These are phyloP conservation scores for Houttuynia cordata DNA, from an alignment of 164 flowering plant species.

Conservation along the genomic window DNA sequence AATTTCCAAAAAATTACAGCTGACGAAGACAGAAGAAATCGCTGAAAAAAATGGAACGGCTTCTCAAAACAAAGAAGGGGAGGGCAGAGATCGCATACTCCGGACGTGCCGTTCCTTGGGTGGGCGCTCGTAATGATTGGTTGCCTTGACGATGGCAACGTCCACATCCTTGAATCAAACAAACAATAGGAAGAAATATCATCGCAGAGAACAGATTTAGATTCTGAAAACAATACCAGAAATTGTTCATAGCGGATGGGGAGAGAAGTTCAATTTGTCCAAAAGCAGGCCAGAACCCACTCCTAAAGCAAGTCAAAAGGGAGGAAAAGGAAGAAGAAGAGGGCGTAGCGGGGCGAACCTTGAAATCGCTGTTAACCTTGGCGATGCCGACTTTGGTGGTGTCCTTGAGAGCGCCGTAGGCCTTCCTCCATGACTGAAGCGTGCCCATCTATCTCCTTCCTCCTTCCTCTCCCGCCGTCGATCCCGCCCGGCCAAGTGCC, in stretches of 20 bases:
- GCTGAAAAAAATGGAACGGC: neutral
- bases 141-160: conserved; percentile 94
- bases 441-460: conserved; percentile 47
- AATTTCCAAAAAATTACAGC: neutral
- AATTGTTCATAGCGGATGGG: too few relatives aligned
- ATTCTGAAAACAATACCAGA: too few relatives aligned
- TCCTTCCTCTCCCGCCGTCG: neutral
- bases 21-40: conserved; percentile 1
- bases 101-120: conserved; percentile 92
- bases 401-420: conserved; percentile 86
- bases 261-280: too few relatives aligned
- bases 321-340: conserved; percentile 4
- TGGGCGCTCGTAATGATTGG: conserved; percentile 91
- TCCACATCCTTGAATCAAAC: conserved; percentile 61
- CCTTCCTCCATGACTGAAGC: conserved; percentile 63
- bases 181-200: neutral
- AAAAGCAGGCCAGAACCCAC: too few relatives aligned
- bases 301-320: neutral
- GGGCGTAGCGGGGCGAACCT: conserved; percentile 26
- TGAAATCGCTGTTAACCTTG: conserved; percentile 80
- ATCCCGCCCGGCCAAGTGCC: too few relatives aligned
- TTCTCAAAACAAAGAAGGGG: neutral
- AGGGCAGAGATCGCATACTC: conserved; percentile 36
- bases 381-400: conserved; percentile 85
- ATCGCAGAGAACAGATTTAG: too few relatives aligned